Percentiles rank a stretch among this genome's conserved stretches.
Conservation (phyloP, 805 yeast species). For the Ogataea salicorniae region DNA sequence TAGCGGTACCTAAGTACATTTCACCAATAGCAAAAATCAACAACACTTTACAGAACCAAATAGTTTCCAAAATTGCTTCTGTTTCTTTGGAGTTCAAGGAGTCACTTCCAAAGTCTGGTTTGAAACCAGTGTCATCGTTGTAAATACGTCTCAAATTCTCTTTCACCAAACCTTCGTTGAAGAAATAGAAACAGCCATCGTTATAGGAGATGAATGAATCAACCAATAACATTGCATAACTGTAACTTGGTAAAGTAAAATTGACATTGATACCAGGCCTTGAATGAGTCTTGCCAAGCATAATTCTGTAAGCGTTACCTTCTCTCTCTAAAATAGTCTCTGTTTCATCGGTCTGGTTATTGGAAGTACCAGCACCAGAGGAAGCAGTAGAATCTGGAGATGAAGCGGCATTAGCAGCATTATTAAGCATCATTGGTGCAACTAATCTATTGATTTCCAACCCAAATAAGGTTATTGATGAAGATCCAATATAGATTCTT, state of each 20-base stretch:
- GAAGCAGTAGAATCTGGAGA: slow-evolving; percentile 13
- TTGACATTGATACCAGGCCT: slow-evolving; percentile 65
- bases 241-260: slow-evolving; percentile 69
- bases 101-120: slow-evolving; percentile 27
- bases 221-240: slow-evolving; percentile 68
- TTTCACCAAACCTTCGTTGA: slow-evolving; percentile 76
- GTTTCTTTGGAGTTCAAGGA: slow-evolving; percentile 27
- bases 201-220: slow-evolving; percentile 75
- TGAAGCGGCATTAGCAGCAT: neutral
- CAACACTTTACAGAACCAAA: slow-evolving; percentile 74
- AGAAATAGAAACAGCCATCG: slow-evolving; percentile 81
- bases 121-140: slow-evolving; percentile 36
- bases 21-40: slow-evolving; percentile 76
- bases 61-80: slow-evolving; percentile 64
- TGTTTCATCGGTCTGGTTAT: neutral
- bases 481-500: slow-evolving; percentile 70
- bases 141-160: slow-evolving; percentile 60
- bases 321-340: slow-evolving; percentile 67
- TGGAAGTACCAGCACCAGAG: neutral
- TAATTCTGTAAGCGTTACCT: slow-evolving; percentile 70
- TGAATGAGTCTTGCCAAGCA: slow-evolving; percentile 61
- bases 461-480: slow-evolving; percentile 79
- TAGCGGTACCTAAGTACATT: slow-evolving; percentile 75
- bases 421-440: slow-evolving; percentile 18
- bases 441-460: slow-evolving; percentile 59